Conservation (phyloP, 2,329 filamentous ascomycete genomes). For the Talaromyces sp. region DNA sequence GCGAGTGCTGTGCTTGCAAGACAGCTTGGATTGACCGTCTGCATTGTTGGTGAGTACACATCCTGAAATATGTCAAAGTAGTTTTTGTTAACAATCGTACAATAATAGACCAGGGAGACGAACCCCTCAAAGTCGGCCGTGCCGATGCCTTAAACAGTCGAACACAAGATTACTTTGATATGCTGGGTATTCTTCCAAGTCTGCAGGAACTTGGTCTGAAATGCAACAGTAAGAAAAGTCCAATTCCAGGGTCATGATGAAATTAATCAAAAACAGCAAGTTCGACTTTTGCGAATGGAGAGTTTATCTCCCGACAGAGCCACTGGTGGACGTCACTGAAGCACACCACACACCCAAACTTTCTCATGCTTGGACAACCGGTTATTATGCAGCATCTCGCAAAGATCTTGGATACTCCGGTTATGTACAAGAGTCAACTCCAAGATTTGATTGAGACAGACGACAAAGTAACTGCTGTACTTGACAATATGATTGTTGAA, state of each 20-base stretch:
- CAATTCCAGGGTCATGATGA: not conserved
- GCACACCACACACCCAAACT: slow-evolving; percentile 11
- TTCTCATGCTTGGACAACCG: slow-evolving; percentile 16
- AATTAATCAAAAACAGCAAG: slow-evolving; percentile 6
- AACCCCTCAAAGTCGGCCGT: slow-evolving; percentile 6
- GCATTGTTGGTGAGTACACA: slow-evolving; percentile 8
- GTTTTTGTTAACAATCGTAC: not conserved
- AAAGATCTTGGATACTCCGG: not conserved
- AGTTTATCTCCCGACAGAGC: slow-evolving; percentile 13
- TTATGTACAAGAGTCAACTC: slow-evolving; percentile 3
- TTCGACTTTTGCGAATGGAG: slow-evolving; percentile 10
- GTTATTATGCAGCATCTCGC: slow-evolving; percentile 12
- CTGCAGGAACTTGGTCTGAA: slow-evolving; percentile 13
- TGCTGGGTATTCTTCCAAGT: slow-evolving; percentile 9
- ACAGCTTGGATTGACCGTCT: slow-evolving; percentile 6
- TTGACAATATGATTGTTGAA: not conserved
- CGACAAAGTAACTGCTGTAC: slow-evolving; percentile 3
- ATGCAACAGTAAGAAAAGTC: slow-evolving; percentile 13
- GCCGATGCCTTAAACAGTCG: slow-evolving; percentile 13
- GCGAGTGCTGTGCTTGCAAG: slow-evolving; percentile 4
- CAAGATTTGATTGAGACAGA: slow-evolving; percentile 7
- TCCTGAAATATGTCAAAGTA: not conserved
- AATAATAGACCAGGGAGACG: slow-evolving; percentile 9
- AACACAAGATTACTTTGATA: slow-evolving; percentile 12
- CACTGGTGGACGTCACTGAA: slow-evolving; percentile 13